phyloP scores from a whole-genome alignment of 2,329 filamentous ascomycete species.

The Curvularia spicifera region DNA sequence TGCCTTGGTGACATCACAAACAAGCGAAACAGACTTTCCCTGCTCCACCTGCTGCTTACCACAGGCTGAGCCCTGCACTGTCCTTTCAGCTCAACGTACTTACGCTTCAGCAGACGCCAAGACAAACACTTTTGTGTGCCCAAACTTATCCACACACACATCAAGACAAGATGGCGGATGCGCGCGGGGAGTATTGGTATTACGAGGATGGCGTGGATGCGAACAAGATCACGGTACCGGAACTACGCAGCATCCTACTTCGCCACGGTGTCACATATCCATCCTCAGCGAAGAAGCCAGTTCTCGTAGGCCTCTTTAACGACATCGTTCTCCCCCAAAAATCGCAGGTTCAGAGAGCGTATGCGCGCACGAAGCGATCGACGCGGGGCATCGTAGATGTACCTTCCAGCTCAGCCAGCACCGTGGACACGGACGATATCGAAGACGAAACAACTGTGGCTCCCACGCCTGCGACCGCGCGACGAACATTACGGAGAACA shows the following conservation, averaged over 20 bases:
- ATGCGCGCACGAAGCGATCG: conserved; percentile 81
- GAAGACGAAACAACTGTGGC: conserved; percentile 52
- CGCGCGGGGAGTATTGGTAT: conserved; percentile 61
- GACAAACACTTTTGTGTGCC: not conserved
- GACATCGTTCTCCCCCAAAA: conserved; percentile 79
- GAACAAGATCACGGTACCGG: conserved; percentile 80
- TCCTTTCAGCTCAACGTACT: not conserved
- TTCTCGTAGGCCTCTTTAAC: conserved; percentile 84
- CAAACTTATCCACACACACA: not conserved
- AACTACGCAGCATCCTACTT: conserved; percentile 88
- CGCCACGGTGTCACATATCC: conserved; percentile 86
- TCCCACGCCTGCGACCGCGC: conserved; percentile 49
- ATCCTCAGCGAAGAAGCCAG: conserved; percentile 86
- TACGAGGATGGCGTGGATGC: conserved; percentile 88
- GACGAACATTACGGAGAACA: conserved; percentile 42
- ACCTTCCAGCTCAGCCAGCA: conserved; percentile 69
- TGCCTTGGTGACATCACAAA: conserved; percentile 35
- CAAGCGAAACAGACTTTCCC: conserved; percentile 25
- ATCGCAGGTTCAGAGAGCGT: conserved; percentile 74
- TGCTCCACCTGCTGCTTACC: conserved; percentile 13
- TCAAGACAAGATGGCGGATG: conserved; percentile 38
- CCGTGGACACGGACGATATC: conserved; percentile 62
- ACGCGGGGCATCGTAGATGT: conserved; percentile 81
- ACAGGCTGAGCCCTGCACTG: conserved; percentile 7
- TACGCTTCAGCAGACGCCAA: not conserved